Base-by-base conservation (phyloP, 257 asterid genomes). In the Marsdenia floribunda region DNA sequence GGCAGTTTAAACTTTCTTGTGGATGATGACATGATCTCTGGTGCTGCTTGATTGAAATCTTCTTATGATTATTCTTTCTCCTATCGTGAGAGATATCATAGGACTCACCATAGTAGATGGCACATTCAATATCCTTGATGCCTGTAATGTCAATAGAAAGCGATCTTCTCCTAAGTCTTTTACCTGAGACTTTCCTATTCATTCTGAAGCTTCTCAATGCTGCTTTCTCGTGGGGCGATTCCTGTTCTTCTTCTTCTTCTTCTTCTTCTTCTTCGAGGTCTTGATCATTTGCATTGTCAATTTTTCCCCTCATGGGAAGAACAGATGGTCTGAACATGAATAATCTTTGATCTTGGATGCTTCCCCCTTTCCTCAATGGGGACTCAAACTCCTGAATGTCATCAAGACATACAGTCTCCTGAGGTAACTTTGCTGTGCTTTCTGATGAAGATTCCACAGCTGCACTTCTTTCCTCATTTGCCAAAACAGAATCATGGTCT, bases 371-470 rank as follows among this genome's bases (percentile, higher is more conserved):
- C 70, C 79, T 79, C 40, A 68, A 57, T 3, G 88, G 84, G 38
- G 89, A 72, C 14, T 80, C 83, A 11, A 89, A 82, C 83, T 91
- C 98, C 73, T 87, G 87, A 55, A 93, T 86, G 82, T 89, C 96
- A 72, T 88, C 96, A 7, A 88, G 79, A 67, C 84, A 84, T 29
- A 83, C 73, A 58, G 86, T 84, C 70, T 92, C 90, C 64, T 88
- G 78, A 0, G 83, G 87, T 54, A 77, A 57, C 22, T 50, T 68
- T 67, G 57, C 59, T 54, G 81, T 78, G 73, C 73, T 75, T 74
- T 81, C 88, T 40, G 93, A 77, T 29, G 82, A 82, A 6, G 91
- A 83, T 26, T 82, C 85, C 29, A 19, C 65, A 37, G 19, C 47
- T 12, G 44, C 54, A 24, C 0, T n/a, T 37, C 37, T 55, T 4